These are phyloP conservation scores for Emmonsiellopsis sp. DNA, from an alignment of 2,329 filamentous ascomycete species.

Conservation along the genomic window DNA sequence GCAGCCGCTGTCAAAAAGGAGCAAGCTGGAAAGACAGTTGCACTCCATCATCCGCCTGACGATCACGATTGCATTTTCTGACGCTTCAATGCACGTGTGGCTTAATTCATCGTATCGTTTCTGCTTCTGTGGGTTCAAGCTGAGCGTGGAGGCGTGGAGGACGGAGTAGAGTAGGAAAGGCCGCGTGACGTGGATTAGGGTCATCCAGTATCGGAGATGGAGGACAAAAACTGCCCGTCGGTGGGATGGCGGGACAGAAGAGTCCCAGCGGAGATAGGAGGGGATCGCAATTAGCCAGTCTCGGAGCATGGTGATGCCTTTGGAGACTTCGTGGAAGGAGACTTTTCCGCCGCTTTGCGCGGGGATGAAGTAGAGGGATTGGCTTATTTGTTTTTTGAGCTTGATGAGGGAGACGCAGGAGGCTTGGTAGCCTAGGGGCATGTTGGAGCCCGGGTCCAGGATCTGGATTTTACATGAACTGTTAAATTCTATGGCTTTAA, in stretches of 20 bases:
- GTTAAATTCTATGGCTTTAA: too few relatives aligned
- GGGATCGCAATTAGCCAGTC: not conserved
- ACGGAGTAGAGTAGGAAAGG: not conserved
- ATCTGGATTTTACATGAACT: not conserved
- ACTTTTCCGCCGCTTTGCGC: not conserved
- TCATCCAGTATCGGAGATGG: not conserved
- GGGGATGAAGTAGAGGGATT: not conserved
- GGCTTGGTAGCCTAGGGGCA: not conserved
- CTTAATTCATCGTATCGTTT: not conserved
- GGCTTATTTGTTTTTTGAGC: not conserved
- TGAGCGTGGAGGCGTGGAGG: not conserved
- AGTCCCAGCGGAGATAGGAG: not conserved
- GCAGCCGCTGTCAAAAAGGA: not conserved
- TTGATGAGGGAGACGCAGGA: not conserved
- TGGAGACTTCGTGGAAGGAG: not conserved
- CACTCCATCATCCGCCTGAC: not conserved
- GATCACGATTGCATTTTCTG: not conserved
- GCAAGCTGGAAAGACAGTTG: not conserved
- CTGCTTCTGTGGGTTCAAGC: not conserved
- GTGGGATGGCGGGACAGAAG: not conserved
- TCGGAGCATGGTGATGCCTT: not conserved
- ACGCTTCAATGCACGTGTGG: not conserved
- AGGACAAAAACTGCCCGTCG: not conserved
- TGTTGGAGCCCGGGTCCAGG: not conserved
- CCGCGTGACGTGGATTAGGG: not conserved